These are phyloP conservation scores for Candida nanaspora DNA, from an alignment of 805 yeast genomes.

Conservation along the genomic window DNA sequence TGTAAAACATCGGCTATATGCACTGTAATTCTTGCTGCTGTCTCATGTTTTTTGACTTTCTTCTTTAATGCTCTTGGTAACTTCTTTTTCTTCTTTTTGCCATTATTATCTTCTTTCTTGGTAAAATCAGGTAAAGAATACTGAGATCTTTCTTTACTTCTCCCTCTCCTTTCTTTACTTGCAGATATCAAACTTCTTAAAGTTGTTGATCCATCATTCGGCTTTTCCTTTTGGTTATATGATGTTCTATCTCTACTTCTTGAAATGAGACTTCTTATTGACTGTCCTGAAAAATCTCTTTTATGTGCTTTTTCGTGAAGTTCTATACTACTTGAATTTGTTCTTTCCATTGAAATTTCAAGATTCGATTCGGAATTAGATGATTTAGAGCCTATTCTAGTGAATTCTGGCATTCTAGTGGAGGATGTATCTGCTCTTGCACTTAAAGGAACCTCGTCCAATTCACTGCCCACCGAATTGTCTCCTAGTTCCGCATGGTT, in stretches of 20 bases:
- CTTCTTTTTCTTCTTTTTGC: conserved; percentile 10
- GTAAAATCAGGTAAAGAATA: conserved; percentile 32
- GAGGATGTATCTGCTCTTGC: neutral
- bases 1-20: conserved; percentile 87
- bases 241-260: neutral
- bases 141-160: conserved; percentile 1
- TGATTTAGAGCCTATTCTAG: neutral
- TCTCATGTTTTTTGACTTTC: conserved; percentile 28
- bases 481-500: neutral
- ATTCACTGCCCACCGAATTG: neutral
- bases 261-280: neutral
- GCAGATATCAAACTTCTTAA: neutral
- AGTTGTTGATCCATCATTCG: neutral
- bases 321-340: neutral
- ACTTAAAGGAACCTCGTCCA: neutral
- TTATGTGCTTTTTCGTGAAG: neutral
- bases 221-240: neutral
- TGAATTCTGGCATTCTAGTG: neutral
- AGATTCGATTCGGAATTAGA: neutral
- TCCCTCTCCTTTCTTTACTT: neutral
- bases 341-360: neutral
- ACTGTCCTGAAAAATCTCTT: conserved; percentile 1
- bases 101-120: conserved; percentile 22
- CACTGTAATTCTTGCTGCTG: conserved; percentile 74
- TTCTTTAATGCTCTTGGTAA: conserved; percentile 12